phyloP scores from a whole-genome alignment of 2,329 filamentous ascomycete genomes.

The Fusarium secorum region DNA sequence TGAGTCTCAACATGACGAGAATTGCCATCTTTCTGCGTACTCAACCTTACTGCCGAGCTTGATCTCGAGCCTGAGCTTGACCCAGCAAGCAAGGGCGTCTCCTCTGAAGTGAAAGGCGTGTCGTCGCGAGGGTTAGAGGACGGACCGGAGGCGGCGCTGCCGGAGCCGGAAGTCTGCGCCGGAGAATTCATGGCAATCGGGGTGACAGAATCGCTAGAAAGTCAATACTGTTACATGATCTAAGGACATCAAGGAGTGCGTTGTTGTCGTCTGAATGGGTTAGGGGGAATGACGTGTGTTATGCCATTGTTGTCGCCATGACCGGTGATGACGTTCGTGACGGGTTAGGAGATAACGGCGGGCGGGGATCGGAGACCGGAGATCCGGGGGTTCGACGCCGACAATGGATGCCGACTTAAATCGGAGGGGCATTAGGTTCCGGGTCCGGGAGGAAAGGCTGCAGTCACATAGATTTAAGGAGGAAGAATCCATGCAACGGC shows the following conservation, averaged over 20 bases:
- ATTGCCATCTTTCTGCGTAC: neutral
- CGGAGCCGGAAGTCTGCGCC: neutral
- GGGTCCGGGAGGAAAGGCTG: neutral
- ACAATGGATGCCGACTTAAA: neutral
- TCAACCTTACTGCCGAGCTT: neutral
- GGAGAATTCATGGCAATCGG: slow-evolving; percentile 13
- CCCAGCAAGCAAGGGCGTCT: slow-evolving; percentile 34
- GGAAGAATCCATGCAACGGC: neutral
- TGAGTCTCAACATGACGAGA: slow-evolving; percentile 5
- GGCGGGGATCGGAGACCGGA: slow-evolving; percentile 18
- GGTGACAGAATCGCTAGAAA: neutral
- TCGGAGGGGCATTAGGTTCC: neutral
- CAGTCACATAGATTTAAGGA: neutral
- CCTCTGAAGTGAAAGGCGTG: slow-evolving; percentile 15
- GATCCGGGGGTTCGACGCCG: slow-evolving; percentile 1
- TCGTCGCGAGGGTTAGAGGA: slow-evolving; percentile 4
- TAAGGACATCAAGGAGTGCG: neutral
- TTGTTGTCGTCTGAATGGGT: neutral
- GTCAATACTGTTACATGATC: neutral
- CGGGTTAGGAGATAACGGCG: slow-evolving; percentile 4
- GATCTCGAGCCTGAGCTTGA: slow-evolving; percentile 10
- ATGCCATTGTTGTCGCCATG: slow-evolving; percentile 6
- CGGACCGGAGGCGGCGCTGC: slow-evolving; percentile 11
- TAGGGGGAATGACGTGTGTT: neutral
- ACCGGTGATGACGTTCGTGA: slow-evolving; percentile 22